These are phyloP conservation scores for Solanum boliviense DNA, from an alignment of 257 asterid species.

Conservation along the genomic window DNA sequence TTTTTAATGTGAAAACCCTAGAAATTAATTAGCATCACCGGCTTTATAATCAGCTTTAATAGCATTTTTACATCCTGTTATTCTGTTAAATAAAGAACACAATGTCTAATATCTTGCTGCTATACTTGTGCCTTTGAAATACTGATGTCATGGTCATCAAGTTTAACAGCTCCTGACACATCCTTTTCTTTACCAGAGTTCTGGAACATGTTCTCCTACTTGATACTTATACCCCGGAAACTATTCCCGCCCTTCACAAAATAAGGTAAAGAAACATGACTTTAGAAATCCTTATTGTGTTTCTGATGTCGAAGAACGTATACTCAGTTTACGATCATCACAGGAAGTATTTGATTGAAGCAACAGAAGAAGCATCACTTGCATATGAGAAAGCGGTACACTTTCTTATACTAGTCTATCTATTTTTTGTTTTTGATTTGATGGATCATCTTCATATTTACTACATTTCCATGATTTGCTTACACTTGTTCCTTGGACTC, in stretches of 20 bases:
- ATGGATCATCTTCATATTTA: not conserved
- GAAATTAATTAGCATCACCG: not conserved
- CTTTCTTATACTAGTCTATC: conserved; percentile 6
- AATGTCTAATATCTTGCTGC: not conserved
- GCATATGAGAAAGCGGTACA: conserved; percentile 94
- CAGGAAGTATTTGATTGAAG: conserved; percentile 85
- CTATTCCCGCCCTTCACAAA: conserved; percentile 88
- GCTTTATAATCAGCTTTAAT: not conserved
- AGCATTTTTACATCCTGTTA: not conserved
- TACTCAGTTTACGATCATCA: conserved; percentile 5
- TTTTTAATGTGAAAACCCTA: not conserved
- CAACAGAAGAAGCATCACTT: conserved; percentile 90
- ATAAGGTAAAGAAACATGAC: conserved; percentile 46
- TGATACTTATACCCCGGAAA: conserved; percentile 82
- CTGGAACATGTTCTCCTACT: conserved; percentile 90
- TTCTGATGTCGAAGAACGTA: not conserved
- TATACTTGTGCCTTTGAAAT: not conserved
- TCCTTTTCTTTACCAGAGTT: conserved; percentile 41
- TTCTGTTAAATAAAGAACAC: not conserved
- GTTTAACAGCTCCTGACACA: not conserved
- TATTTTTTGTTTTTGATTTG: not conserved
- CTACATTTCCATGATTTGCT: not conserved
- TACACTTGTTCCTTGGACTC: not conserved
- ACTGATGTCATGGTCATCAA: not conserved
- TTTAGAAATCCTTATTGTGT: not conserved